A percentile compares a stretch with the other conserved stretches of the same genome.
phyloP scores from a whole-genome alignment of 805 yeast genomes.

The Lachancea dasiensis region DNA sequence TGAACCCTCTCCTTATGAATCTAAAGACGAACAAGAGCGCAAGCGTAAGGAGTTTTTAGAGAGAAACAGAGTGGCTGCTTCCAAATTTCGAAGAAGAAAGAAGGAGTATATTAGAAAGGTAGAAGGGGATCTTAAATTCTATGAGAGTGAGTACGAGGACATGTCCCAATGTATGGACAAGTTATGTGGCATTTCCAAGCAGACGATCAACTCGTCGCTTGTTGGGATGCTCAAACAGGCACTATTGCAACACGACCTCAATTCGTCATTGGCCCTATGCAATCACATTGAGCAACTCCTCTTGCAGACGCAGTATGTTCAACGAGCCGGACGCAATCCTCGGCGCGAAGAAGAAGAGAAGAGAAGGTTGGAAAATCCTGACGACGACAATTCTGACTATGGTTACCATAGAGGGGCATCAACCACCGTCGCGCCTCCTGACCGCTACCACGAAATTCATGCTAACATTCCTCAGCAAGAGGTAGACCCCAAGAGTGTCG shows the following conservation, averaged over 20 bases:
- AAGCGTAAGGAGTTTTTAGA: constrained; percentile 68
- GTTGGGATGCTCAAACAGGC: constrained; percentile 20
- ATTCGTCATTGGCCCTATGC: constrained; percentile 18
- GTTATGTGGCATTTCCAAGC: constrained; percentile 18
- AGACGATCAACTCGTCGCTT: constrained; percentile 12
- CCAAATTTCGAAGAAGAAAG: constrained; percentile 91
- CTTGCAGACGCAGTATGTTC: constrained; percentile 18
- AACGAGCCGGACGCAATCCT: constrained; percentile 27
- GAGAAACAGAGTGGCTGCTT: constrained; percentile 90
- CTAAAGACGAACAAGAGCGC: constrained; percentile 58
- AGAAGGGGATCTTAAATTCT: constrained; percentile 71
- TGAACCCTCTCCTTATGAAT: background rate
- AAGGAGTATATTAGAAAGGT: constrained; percentile 80
- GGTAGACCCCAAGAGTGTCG: background rate
- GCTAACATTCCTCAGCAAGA: constrained; percentile 2
- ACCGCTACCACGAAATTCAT: constrained; percentile 4
- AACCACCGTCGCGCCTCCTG: constrained; percentile 3
- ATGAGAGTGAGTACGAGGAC: constrained; percentile 62
- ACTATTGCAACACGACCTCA: constrained; percentile 19
- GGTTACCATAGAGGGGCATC: constrained; percentile 4
- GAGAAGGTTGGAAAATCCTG: constrained; percentile 6
- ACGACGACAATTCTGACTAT: constrained; percentile 8
- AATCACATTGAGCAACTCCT: constrained; percentile 22
- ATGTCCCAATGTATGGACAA: constrained; percentile 35
- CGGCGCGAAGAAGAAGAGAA: constrained; percentile 16